phyloP scores from a whole-genome alignment of 208 protist species.

The Acanthamoeba healyi region DNA sequence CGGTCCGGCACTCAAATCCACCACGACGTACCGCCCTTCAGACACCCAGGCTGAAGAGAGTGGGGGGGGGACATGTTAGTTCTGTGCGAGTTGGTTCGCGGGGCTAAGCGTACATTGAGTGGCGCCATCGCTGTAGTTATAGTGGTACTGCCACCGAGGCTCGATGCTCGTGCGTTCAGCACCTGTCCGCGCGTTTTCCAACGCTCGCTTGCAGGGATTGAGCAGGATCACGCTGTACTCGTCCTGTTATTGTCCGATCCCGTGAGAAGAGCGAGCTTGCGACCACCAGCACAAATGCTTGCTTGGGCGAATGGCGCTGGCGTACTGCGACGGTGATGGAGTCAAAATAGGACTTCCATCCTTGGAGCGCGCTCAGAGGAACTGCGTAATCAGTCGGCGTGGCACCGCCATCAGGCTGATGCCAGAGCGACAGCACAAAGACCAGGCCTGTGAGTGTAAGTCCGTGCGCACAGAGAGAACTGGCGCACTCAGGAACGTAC shows the following conservation, averaged over 20 bases:
- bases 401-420: not conserved
- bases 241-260: not conserved
- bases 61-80: too few relatives aligned
- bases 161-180: not conserved
- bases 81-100: not conserved
- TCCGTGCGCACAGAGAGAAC: not conserved
- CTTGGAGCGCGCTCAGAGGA: not conserved
- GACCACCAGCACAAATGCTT: not conserved
- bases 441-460: too few relatives aligned
- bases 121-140: not conserved
- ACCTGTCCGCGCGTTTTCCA: not conserved
- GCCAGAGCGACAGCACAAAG: not conserved
- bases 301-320: not conserved
- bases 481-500: not conserved
- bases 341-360: not conserved
- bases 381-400: not conserved
- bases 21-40: not conserved
- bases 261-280: too few relatives aligned
- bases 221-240: conserved; percentile 12
- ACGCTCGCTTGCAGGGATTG: conserved; percentile 6
- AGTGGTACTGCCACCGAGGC: conserved; percentile 22
- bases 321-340: conserved; percentile 24
- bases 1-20: conserved; percentile 42
- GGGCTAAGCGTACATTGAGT: not conserved
- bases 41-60: conserved; percentile 12